phyloP scores from a whole-genome alignment of 2,329 filamentous ascomycete genomes.

The Diaporthe sp. region DNA sequence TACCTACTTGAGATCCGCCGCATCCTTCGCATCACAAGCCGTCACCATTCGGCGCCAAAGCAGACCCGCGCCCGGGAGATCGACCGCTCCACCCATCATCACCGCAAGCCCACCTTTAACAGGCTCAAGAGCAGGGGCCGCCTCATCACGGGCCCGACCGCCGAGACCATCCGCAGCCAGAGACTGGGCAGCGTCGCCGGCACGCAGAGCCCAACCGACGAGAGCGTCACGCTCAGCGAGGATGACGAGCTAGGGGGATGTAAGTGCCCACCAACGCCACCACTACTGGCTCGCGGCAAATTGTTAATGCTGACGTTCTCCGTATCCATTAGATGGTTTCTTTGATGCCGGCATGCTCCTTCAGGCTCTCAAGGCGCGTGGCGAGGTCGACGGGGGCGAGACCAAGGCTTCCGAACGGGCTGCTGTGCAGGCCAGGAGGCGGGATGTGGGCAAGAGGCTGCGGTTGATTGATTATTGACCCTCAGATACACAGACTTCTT shows the following conservation, averaged over 20 bases:
- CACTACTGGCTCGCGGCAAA: not conserved
- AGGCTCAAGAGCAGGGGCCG: conserved; percentile 80
- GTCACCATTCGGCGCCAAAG: conserved; percentile 58
- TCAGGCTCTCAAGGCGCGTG: conserved; percentile 84
- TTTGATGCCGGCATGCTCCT: conserved; percentile 97
- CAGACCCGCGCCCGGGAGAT: conserved; percentile 69
- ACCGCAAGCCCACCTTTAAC: conserved; percentile 52
- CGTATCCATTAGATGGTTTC: conserved; percentile 82
- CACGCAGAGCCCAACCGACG: conserved; percentile 74
- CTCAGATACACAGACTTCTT: not conserved
- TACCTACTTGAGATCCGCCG: conserved; percentile 94
- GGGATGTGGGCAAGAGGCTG: conserved; percentile 82
- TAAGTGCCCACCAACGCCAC: conserved; percentile 67
- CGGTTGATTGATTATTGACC: conserved; percentile 76
- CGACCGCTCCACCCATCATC: conserved; percentile 51
- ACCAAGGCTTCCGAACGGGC: conserved; percentile 71
- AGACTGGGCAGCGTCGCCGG: conserved; percentile 50
- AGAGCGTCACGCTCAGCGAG: conserved; percentile 81
- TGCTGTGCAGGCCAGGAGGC: conserved; percentile 69
- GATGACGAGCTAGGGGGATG: conserved; percentile 94
- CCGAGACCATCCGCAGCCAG: conserved; percentile 60
- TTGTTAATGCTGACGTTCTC: conserved; percentile 45
- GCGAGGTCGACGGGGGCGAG: conserved; percentile 67
- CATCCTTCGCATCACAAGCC: conserved; percentile 78
- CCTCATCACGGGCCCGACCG: conserved; percentile 70